Base-by-base conservation (phyloP, 2,329 filamentous ascomycete species). In the Venturia nashicola region DNA sequence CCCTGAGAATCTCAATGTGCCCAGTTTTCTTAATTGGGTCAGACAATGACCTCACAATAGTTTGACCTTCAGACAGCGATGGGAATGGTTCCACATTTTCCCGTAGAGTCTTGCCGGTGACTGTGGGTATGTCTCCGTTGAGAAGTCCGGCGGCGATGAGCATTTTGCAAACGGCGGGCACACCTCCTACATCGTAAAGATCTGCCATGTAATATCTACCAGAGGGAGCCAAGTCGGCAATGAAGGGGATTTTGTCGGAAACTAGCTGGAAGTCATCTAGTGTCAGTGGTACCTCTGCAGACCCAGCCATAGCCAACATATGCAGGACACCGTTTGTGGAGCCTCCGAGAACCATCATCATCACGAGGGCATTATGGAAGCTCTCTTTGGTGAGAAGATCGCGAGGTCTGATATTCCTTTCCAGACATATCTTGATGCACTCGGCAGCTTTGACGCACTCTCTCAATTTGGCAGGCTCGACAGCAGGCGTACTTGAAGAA, bases 281-380 rank as follows among this genome's bases (percentile, higher is more conserved):
- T 0, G 86, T 88, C 14, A 96, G 79, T 6, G 84, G 79, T 0
- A 96, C 87, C 67, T 86, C 88, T 43, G 91, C 91, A 0, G 90
- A 90, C 71, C 89, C 87, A 48, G 91, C 91, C 87, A 96, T 96
- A 69, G 91, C 91, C 59, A 96, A 83, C 72, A 95, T 87, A 74
- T 96, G 91, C 63, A 96, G 81, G 3, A 96, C 89, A 42, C 89
- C 89, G 73, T 96, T 96, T 64, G 91, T 96, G 61, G 86, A 91
- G 62, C 91, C 91, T 62, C 91, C 91, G n/a, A 96, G 81, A 2
- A 90, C 87, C 89, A 95, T 96, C 73, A 91, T 94, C 74, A 96
- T 85, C 1, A 93, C 88, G 23, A 96, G 80, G 0, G 91, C 91
- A 72, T 96, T 96, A 73, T 96, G 90, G 66, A 96, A 93, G 0